Percentiles rank a stretch among this genome's conserved stretches.
These are phyloP conservation scores for Rossbeevera mucosa DNA, from an alignment of 768 basidiomycete species.

Conservation along the genomic window DNA sequence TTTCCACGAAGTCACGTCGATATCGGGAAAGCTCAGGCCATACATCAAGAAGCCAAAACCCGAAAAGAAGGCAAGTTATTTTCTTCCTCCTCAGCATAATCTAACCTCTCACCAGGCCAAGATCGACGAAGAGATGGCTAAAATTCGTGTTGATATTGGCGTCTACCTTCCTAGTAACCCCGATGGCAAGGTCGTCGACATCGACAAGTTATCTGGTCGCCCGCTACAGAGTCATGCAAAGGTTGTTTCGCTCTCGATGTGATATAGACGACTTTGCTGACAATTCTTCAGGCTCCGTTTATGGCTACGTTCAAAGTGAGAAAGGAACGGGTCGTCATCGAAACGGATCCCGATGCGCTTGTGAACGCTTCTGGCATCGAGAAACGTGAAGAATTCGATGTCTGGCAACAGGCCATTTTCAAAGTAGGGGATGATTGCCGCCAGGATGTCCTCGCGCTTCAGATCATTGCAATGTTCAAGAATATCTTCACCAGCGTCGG, in stretches of 20 bases:
- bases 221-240: constrained; percentile 98
- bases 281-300: constrained; percentile 79
- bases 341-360: constrained; percentile 70
- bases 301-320: constrained; percentile 99
- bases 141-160: constrained; percentile 88
- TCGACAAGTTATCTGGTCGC: constrained; percentile 93
- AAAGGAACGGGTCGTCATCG: constrained; percentile 69
- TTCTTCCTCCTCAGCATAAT: not conserved
- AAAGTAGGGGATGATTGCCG: constrained; percentile 99
- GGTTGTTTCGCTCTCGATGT: constrained; percentile 37
- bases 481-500: constrained; percentile 91
- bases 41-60: constrained; percentile 92
- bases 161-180: constrained; percentile 98
- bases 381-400: constrained; percentile 66
- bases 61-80: constrained; percentile 79
- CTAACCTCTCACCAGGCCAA: constrained; percentile 60
- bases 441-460: constrained; percentile 95
- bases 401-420: constrained; percentile 98
- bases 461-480: constrained; percentile 99
- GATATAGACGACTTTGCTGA: not conserved
- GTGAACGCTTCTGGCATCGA: constrained; percentile 58
- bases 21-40: constrained; percentile 95
- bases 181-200: constrained; percentile 93
- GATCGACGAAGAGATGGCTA: constrained; percentile 99
- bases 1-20: constrained; percentile 95